phyloP scores from a whole-genome alignment of 179 eudicot species.

The Nepenthes alata region DNA sequence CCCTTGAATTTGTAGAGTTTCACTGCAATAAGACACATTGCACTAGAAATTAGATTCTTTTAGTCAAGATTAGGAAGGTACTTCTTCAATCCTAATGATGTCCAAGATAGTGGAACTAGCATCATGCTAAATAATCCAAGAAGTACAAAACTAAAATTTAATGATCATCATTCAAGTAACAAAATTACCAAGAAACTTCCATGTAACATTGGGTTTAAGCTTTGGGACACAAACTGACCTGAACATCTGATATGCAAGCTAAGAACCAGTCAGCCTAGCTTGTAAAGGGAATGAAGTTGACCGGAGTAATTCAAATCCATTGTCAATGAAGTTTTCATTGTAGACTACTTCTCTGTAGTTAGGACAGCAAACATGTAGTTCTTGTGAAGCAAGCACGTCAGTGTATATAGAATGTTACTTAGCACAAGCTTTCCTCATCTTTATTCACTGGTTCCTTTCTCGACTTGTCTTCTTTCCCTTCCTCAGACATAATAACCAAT shows the following conservation, averaged over 20 bases:
- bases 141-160: too few relatives aligned
- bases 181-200: too few relatives aligned
- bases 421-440: conserved; percentile 63
- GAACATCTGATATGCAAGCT: conserved; percentile 42
- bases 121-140: too few relatives aligned
- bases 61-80: too few relatives aligned
- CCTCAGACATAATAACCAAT: conserved; percentile 55
- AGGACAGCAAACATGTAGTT: conserved; percentile 77
- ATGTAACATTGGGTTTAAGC: too few relatives aligned
- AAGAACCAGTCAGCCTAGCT: conserved; percentile 70
- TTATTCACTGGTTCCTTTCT: conserved; percentile 65
- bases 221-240: conserved; percentile 25
- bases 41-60: too few relatives aligned
- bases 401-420: conserved; percentile 45
- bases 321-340: conserved; percentile 65
- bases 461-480: conserved; percentile 34
- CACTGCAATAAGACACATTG: too few relatives aligned
- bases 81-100: too few relatives aligned
- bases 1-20: too few relatives aligned
- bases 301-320: conserved; percentile 58
- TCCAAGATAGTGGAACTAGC: too few relatives aligned
- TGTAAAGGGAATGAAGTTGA: conserved; percentile 71
- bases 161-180: too few relatives aligned
- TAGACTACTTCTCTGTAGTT: conserved; percentile 75
- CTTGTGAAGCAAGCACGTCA: conserved; percentile 78